A percentile compares a stretch with the other conserved stretches of the same genome.
phyloP scores from a whole-genome alignment of 305 asterid genomes.

The Stenogyne calaminthoides region DNA sequence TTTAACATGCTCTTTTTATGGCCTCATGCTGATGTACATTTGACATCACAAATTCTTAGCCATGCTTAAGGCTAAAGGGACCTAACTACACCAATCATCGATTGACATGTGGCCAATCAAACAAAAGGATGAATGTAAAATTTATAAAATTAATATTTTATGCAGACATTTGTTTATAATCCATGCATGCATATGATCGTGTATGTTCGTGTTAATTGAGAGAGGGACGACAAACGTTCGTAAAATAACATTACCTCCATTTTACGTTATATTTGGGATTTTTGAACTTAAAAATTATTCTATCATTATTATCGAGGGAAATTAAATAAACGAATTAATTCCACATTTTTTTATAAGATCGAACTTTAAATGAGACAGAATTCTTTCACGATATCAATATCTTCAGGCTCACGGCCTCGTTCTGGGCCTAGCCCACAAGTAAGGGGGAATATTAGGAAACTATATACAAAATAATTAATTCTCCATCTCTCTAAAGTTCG shows the following conservation, averaged over 20 bases:
- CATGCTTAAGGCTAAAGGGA: slow-evolving; percentile 28
- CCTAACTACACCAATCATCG: slow-evolving; percentile 27
- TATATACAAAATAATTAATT: no score
- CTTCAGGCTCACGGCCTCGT: no score
- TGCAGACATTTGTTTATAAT: neutral
- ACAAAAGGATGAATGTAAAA: neutral
- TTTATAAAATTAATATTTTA: neutral
- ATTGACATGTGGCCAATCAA: slow-evolving; percentile 40
- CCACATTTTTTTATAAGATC: no score
- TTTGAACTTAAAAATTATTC: no score
- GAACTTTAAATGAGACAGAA: no score
- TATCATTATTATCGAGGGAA: no score
- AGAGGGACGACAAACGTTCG: neutral
- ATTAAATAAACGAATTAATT: no score
- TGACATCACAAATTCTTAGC: slow-evolving; percentile 38
- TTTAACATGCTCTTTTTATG: slow-evolving; percentile 16
- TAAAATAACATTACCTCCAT: neutral
- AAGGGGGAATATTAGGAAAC: no score
- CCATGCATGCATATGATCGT: slow-evolving; percentile 34
- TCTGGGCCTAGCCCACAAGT: no score
- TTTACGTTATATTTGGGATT: no score
- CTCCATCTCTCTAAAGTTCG: no score
- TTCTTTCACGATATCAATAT: no score
- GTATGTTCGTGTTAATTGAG: slow-evolving; percentile 1
- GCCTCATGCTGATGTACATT: slow-evolving; percentile 39